Evolutionary conservation across 176 grass and related monocot genomes (phyloP).

Genomic region (Oryza punctata): DNA sequence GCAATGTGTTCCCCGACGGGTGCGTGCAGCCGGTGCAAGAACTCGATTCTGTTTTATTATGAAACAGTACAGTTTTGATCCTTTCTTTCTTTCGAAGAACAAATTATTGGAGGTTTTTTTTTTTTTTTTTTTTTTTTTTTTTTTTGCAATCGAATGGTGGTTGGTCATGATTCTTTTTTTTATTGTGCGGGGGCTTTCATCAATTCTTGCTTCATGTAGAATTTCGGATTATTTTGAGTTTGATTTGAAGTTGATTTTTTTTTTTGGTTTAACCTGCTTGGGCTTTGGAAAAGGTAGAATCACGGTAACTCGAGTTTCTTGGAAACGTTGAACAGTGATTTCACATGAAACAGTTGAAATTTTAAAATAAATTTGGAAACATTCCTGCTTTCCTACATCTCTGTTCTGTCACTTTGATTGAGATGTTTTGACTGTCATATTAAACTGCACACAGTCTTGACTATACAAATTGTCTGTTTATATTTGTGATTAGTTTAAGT

Average conservation of each 20-base stretch:
- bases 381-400: neutral
- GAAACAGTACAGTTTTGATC: neutral
- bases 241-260: neutral
- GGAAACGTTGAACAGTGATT: neutral
- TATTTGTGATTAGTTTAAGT: neutral
- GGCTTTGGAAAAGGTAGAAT: neutral
- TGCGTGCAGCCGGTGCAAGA: constrained; percentile 28
- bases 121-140: neutral
- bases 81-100: neutral
- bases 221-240: neutral
- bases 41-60: neutral
- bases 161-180: neutral
- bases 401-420: neutral
- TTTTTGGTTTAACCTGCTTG: neutral
- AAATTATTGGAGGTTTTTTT: neutral
- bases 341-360: constrained; percentile 13
- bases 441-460: neutral
- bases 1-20: constrained; percentile 61
- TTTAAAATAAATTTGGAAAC: neutral
- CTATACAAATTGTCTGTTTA: neutral
- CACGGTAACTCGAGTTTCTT: neutral
- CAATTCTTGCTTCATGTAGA: neutral
- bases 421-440: constrained; percentile 1
- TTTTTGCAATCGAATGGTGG: neutral
- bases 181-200: neutral